These are phyloP conservation scores for Onygena corvina DNA, from an alignment of 2,329 filamentous ascomycete genomes.

Conservation along the genomic window DNA sequence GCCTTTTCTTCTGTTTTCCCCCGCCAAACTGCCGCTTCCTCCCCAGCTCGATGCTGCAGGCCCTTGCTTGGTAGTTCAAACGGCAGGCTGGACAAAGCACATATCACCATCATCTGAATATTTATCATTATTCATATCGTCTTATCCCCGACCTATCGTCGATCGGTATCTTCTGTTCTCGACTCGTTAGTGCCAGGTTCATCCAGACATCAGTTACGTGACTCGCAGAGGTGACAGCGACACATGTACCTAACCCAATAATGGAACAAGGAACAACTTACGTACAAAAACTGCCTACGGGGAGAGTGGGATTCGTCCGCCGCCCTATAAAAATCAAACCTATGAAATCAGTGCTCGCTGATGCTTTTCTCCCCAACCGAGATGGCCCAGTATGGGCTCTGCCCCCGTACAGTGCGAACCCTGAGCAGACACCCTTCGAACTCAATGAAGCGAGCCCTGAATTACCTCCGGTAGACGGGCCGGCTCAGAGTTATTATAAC, in stretches of 20 bases:
- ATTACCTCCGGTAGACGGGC: neutral
- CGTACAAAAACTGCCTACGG: conserved; percentile 13
- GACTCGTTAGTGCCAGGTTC: neutral
- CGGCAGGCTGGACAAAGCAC: neutral
- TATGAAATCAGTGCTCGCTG: conserved; percentile 5
- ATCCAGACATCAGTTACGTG: too few relatives aligned
- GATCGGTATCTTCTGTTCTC: neutral
- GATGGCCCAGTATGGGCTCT: neutral
- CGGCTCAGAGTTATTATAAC: neutral
- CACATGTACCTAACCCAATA: too few relatives aligned
- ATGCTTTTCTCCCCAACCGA: conserved; percentile 6
- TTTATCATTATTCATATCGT: neutral
- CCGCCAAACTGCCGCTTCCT: conserved; percentile 1
- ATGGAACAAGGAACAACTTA: conserved; percentile 13
- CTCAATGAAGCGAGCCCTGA: neutral
- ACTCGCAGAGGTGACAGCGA: too few relatives aligned
- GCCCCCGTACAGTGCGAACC: neutral
- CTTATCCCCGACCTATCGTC: neutral
- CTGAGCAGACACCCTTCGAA: neutral
- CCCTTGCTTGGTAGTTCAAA: conserved; percentile 1
- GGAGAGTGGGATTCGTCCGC: conserved; percentile 15
- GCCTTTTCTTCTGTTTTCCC: neutral
- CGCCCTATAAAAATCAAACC: conserved; percentile 12
- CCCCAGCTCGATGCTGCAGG: neutral
- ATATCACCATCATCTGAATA: neutral